Evolutionary conservation across 345 rosid species (phyloP).

Genomic region (Populus tremula): DNA sequence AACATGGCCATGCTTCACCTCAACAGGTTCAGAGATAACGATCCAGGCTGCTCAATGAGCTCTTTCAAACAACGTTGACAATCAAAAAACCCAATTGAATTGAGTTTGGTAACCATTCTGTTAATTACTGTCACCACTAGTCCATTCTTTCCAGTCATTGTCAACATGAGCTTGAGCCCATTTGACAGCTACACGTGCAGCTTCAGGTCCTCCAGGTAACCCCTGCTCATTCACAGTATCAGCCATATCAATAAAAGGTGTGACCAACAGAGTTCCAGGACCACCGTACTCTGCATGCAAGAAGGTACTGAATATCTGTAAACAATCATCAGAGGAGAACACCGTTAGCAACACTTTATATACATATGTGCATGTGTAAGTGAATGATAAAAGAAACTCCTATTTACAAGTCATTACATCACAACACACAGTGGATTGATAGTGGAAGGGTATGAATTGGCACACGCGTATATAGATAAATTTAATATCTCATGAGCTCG

Average conservation of each 20-base stretch:
- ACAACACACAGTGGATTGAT: too few relatives aligned
- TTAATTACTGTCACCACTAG: constrained; percentile 28
- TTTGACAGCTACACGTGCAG: constrained; percentile 82
- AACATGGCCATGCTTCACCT: not conserved
- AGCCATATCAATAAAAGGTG: constrained; percentile 93
- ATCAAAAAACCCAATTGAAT: not conserved
- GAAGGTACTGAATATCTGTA: constrained; percentile 72
- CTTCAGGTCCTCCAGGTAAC: constrained; percentile 86
- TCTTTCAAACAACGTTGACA: not conserved
- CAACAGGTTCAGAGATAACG: not conserved
- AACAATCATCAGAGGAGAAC: constrained; percentile 19
- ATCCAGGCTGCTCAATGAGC: not conserved
- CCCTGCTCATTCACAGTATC: constrained; percentile 72
- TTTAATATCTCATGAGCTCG: too few relatives aligned
- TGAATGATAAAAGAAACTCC: too few relatives aligned
- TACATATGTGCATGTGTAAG: too few relatives aligned
- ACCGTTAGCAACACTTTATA: not conserved
- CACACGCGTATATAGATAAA: too few relatives aligned
- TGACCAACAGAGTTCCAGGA: constrained; percentile 85
- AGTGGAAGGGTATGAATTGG: too few relatives aligned
- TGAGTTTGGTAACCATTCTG: not conserved
- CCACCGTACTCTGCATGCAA: constrained; percentile 82
- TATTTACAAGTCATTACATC: too few relatives aligned
- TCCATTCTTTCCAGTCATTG: constrained; percentile 94
- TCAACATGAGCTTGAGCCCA: constrained; percentile 89